Conservation (phyloP, 768 basidiomycete genomes). For the Cantharellus cinnabarinus region DNA sequence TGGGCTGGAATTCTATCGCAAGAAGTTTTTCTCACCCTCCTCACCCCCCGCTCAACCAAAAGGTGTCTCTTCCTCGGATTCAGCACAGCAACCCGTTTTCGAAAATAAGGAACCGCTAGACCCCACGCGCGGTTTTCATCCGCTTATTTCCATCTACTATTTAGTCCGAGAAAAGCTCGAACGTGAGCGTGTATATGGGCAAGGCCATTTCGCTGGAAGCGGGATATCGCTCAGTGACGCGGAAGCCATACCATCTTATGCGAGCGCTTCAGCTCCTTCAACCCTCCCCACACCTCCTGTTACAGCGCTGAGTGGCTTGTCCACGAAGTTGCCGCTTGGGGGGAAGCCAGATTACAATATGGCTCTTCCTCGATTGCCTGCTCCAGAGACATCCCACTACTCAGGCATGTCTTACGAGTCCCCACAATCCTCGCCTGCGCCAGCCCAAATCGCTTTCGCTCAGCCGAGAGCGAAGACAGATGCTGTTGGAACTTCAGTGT, state of each 20-base stretch:
- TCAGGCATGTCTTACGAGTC: conserved; percentile 66
- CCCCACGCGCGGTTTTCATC: conserved; percentile 85
- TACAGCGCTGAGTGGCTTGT: too few species aligned
- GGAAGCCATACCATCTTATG: not conserved
- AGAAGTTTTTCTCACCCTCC: conserved; percentile 49
- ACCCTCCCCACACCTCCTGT: conserved; percentile 12
- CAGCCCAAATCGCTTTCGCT: conserved; percentile 16
- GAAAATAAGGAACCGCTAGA: conserved; percentile 26
- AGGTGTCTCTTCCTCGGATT: conserved; percentile 20
- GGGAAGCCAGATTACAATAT: conserved; percentile 55
- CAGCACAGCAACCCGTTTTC: not conserved
- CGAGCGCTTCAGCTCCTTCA: conserved; percentile 6
- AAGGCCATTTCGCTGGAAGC: conserved; percentile 83
- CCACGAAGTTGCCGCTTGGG: conserved; percentile 13
- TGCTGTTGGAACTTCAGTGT: not conserved
- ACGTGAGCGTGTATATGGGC: conserved; percentile 81
- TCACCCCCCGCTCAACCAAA: conserved; percentile 32
- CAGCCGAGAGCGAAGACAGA: conserved; percentile 1
- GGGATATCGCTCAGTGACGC: conserved; percentile 26
- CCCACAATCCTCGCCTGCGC: conserved; percentile 28
- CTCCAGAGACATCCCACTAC: conserved; percentile 63
- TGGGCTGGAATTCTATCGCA: conserved; percentile 80
- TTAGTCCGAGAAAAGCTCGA: conserved; percentile 91
- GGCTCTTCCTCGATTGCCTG: conserved; percentile 60
- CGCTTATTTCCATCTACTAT: conserved; percentile 89